Conservation (phyloP, 164 flowering plant genomes). For the Annona cherimola region DNA sequence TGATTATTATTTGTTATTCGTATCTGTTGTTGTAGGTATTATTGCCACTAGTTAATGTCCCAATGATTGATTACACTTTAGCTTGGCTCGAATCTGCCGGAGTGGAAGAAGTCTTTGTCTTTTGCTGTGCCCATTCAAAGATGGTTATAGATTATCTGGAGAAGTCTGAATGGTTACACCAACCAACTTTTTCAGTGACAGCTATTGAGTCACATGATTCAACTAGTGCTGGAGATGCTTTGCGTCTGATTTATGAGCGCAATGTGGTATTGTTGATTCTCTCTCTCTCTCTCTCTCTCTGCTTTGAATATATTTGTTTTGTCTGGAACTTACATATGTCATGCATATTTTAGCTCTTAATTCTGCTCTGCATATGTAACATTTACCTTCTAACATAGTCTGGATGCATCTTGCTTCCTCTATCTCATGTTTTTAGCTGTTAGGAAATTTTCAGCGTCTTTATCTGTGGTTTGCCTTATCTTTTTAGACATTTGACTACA, state of each 20-base stretch:
- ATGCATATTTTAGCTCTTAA: background rate
- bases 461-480: too few species aligned
- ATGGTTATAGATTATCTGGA: slow-evolving; percentile 78
- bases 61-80: slow-evolving; percentile 87
- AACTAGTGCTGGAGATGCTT: slow-evolving; percentile 90
- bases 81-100: slow-evolving; percentile 98
- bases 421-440: background rate
- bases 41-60: slow-evolving; percentile 78
- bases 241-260: slow-evolving; percentile 77
- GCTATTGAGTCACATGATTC: slow-evolving; percentile 80
- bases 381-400: background rate
- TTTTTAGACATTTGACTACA: too few species aligned
- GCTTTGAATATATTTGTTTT: background rate
- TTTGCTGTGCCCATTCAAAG: slow-evolving; percentile 90
- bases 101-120: slow-evolving; percentile 86
- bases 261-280: slow-evolving; percentile 56
- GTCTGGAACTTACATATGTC: background rate
- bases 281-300: background rate
- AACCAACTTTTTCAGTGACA: slow-evolving; percentile 57
- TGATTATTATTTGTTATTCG: background rate
- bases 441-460: background rate
- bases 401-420: background rate
- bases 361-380: background rate
- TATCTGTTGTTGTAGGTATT: slow-evolving; percentile 45
- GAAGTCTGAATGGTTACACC: slow-evolving; percentile 62